Conservation (phyloP, 73 alveolate species). For the Tetrahymena elliotti region DNA sequence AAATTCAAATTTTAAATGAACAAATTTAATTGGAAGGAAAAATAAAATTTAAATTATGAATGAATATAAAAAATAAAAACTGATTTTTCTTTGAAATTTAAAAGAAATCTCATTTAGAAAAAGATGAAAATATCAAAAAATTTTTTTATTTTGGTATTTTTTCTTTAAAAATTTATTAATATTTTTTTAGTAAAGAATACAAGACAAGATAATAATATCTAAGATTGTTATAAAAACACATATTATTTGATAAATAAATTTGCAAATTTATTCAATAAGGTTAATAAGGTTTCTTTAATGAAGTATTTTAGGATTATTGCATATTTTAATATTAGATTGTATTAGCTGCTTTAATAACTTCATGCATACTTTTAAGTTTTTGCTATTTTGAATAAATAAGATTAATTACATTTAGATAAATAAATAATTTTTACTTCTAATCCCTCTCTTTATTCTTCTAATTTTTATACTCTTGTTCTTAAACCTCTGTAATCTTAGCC, state of each 20-base stretch:
- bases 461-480: not conserved
- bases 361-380: not conserved
- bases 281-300: not conserved
- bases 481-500: conserved; percentile 41
- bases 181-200: no score
- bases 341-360: not conserved
- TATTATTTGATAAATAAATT: not conserved
- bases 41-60: no score
- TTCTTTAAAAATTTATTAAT: no score
- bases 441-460: not conserved
- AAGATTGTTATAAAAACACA: not conserved
- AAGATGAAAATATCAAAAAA: no score
- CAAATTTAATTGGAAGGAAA: no score
- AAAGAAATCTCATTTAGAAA: no score
- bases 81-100: no score
- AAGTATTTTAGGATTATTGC: not conserved
- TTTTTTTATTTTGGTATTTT: no score
- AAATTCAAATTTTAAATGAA: no score
- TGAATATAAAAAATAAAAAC: no score
- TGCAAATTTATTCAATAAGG: not conserved
- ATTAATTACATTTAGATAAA: not conserved
- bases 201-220: no score
- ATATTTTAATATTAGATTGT: not conserved
- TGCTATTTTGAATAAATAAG: not conserved
- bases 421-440: not conserved